A percentile compares a stretch with the other conserved stretches of the same genome.
phyloP scores from a whole-genome alignment of 495 filamentous ascomycete genomes.

The Talaromyces ruber region DNA sequence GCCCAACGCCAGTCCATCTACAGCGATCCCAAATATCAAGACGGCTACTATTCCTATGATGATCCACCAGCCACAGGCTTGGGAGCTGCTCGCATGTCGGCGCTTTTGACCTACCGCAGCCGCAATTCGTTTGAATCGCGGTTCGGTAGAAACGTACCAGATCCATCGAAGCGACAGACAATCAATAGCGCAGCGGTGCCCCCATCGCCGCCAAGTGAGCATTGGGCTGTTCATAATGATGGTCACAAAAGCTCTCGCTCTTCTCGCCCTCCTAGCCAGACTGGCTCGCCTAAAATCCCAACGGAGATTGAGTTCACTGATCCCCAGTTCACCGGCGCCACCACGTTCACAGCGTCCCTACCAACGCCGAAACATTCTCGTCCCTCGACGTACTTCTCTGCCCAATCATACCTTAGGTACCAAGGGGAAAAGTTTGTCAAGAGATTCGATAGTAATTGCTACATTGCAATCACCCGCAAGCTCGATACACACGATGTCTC shows the following conservation, averaged over 20 bases:
- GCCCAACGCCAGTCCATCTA: conserved; percentile 97
- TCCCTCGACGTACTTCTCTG: conserved; percentile 86
- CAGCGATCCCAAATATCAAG: conserved; percentile 94
- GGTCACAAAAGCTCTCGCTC: conserved; percentile 59
- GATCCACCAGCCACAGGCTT: conserved; percentile 81
- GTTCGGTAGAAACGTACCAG: conserved; percentile 88
- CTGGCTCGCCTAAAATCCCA: conserved; percentile 19
- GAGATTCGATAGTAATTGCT: conserved; percentile 96
- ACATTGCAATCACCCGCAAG: conserved; percentile 97
- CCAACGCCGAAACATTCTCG: conserved; percentile 14
- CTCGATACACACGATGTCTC: conserved; percentile 97
- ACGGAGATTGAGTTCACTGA: conserved; percentile 47
- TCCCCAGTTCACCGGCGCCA: conserved; percentile 71
- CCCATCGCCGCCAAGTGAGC: conserved; percentile 63
- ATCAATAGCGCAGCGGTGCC: conserved; percentile 61
- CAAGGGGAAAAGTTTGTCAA: conserved; percentile 95
- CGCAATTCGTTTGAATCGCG: conserved; percentile 94
- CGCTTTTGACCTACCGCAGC: conserved; percentile 88
- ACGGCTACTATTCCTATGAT: conserved; percentile 83
- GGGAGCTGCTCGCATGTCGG: conserved; percentile 93
- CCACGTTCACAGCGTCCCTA: conserved; percentile 29
- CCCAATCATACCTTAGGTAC: conserved; percentile 96
- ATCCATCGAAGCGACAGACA: conserved; percentile 67
- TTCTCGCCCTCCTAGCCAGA: conserved; percentile 24
- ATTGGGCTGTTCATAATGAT: conserved; percentile 94